These are phyloP conservation scores for Dioscorea cayenensis DNA, from an alignment of 116 monocot species.

Conservation along the genomic window DNA sequence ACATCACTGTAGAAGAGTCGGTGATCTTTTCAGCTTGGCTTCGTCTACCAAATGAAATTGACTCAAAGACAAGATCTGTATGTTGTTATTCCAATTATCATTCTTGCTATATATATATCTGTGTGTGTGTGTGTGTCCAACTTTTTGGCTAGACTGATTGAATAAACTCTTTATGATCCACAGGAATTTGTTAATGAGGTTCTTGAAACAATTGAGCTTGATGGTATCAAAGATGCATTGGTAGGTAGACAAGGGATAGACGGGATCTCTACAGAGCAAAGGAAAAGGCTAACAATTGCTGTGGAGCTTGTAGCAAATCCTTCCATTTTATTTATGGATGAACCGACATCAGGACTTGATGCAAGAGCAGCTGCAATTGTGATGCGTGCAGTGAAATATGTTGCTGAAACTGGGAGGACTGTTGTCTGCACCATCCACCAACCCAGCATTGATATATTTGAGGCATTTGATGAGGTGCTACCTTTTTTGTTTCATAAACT, in stretches of 20 bases:
- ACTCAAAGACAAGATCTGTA: constrained; percentile 52
- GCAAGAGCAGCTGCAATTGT: neutral
- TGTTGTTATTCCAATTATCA: constrained; percentile 7
- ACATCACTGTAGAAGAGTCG: constrained; percentile 86
- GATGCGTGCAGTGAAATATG: neutral
- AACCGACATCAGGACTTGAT: neutral
- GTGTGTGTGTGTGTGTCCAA: no score
- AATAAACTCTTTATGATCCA: neutral
- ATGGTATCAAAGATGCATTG: neutral
- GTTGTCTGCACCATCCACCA: constrained; percentile 1
- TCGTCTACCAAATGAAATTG: constrained; percentile 52
- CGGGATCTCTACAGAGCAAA: neutral
- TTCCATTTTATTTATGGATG: neutral
- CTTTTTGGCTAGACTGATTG: neutral
- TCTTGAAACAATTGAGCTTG: constrained; percentile 1
- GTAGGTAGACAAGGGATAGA: neutral
- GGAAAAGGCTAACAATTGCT: neutral
- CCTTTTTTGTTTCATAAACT: neutral
- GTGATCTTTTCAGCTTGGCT: constrained; percentile 77
- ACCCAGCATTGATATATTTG: neutral
- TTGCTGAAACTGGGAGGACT: neutral
- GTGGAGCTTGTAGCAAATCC: neutral
- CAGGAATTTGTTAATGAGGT: neutral
- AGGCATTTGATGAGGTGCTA: constrained; percentile 1
- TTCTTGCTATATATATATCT: no score